Evolutionary conservation across 176 grass and related monocot genomes (phyloP), one percentile per base, ranked within the genome.

Genomic region (Paspalum vaginatum): DNA sequence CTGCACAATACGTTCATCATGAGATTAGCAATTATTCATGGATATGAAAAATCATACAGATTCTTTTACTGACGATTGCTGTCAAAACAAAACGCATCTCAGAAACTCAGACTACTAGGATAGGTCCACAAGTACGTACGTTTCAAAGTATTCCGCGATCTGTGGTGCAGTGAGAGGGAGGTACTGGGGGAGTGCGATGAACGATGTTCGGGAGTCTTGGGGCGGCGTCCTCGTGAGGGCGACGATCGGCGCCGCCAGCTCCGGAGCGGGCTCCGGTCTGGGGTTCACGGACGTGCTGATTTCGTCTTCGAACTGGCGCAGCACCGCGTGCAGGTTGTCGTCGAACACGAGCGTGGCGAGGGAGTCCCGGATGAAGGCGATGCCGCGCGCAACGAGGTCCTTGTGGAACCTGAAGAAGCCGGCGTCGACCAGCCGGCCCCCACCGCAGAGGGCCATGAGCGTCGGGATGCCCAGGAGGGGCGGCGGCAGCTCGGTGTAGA

Each of bases 401-500:
- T 37, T 65, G 76, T 79, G 76, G 61, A 79, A 79, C 43, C 15
- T 39, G 32, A 79, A 79, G 76, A 79, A 79, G 27, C 76, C 40
- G 47, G 49, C 16, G 27, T 79, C 61, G 27, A 79, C 47, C 3
- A 79, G 47, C 27, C 20, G 59, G 6, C 46, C 47, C 11, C 18
- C 17, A 17, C 45, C 27, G 76, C 45, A 51, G 6, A 65, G 61
- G 11, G 10, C 16, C 46, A 38, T 18, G 11, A 65, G 37, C 45
- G 45, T 16, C 18, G 60, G 76, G 26, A 78, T 58, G 75, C 24
- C 25, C 24, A 62, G 15, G 10, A 64, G 42, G 6, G 17, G 11
- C 25, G 32, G 43, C 5, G 58, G 25, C 16, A 50, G 15, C 15
- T 15, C 1, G 2, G 42, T 56, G 42, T 20, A 21, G 57, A 77